A percentile compares a stretch with the other conserved stretches of the same genome.
phyloP scores from a whole-genome alignment of 2,329 filamentous ascomycete species.

The Colletotrichum echinochloae region DNA sequence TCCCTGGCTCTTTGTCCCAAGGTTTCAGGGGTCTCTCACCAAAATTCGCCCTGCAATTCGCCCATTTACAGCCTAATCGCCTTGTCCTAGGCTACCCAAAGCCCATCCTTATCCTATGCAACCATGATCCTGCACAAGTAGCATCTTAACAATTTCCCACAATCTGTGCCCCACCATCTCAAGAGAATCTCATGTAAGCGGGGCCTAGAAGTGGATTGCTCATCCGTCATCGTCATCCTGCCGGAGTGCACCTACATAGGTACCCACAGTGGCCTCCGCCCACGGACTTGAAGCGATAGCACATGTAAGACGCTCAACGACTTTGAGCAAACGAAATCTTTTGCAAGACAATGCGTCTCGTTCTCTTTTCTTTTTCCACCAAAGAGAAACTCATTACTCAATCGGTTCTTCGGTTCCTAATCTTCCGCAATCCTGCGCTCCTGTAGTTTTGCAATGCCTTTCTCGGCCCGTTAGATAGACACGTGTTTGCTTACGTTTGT shows the following conservation, averaged over 20 bases:
- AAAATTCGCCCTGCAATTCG: background rate
- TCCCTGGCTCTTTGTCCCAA: constrained; percentile 1
- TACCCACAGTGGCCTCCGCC: background rate
- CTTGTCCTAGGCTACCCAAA: constrained; percentile 15
- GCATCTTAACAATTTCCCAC: constrained; percentile 28
- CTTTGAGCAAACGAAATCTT: background rate
- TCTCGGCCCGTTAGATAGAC: constrained; percentile 2
- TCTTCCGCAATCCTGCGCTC: background rate
- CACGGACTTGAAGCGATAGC: constrained; percentile 17
- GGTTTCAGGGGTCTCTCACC: constrained; percentile 13
- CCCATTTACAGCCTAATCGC: constrained; percentile 13
- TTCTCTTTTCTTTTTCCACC: background rate
- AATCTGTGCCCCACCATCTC: constrained; percentile 19
- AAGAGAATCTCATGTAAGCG: constrained; percentile 26
- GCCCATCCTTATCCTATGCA: constrained; percentile 21
- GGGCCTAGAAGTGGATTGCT: constrained; percentile 18
- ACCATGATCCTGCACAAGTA: constrained; percentile 1
- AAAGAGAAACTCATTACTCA: background rate
- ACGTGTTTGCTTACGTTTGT: constrained; percentile 1
- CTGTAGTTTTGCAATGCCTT: background rate
- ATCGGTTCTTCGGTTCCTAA: background rate
- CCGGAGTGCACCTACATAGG: background rate
- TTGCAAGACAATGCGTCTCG: background rate
- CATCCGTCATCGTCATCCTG: constrained; percentile 32
- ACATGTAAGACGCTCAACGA: background rate